A percentile compares a stretch with the other conserved stretches of the same genome.
Evolutionary conservation across 345 rosid species (phyloP).

Genomic region (Corchorus capsularis): DNA sequence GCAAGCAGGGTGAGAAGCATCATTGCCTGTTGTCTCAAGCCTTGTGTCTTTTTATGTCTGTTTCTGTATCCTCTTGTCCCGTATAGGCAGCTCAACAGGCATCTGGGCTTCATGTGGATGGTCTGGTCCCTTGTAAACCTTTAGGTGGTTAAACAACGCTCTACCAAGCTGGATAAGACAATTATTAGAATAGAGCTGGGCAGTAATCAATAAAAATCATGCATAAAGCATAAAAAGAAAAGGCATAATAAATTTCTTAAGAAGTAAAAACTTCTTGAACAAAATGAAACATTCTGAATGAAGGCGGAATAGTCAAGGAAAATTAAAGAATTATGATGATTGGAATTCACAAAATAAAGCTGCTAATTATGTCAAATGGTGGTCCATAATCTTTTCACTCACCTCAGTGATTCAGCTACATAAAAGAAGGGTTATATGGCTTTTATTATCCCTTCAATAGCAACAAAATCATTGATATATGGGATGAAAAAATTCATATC

Average conservation of each 20-base stretch:
- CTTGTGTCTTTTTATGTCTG: conserved; percentile 33
- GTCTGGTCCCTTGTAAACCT: conserved; percentile 90
- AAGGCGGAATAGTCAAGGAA: not conserved
- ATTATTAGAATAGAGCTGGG: not conserved
- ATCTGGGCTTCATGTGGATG: conserved; percentile 94
- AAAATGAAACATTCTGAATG: not conserved
- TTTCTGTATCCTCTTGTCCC: conserved; percentile 86
- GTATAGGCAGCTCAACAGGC: conserved; percentile 81
- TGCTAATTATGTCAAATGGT: not conserved
- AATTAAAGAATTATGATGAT: not conserved
- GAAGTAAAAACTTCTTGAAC: not conserved
- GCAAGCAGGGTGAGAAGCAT: not conserved
- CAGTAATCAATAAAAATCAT: not conserved
- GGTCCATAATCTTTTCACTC: not conserved
- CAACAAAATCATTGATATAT: not conserved
- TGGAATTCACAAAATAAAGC: not conserved
- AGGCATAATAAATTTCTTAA: not conserved
- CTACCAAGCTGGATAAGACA: conserved; percentile 80
- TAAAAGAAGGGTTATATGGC: not conserved
- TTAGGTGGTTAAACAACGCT: conserved; percentile 86
- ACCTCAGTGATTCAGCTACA: not conserved
- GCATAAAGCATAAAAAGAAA: not conserved
- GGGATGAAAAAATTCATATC: not conserved
- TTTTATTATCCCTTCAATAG: not conserved
- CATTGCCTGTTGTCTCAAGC: conserved; percentile 24